A percentile compares a stretch with the other conserved stretches of the same genome.
These are phyloP conservation scores for Aspergillaceae sp. DNA, from an alignment of 2,329 filamentous ascomycete genomes.

Conservation along the genomic window DNA sequence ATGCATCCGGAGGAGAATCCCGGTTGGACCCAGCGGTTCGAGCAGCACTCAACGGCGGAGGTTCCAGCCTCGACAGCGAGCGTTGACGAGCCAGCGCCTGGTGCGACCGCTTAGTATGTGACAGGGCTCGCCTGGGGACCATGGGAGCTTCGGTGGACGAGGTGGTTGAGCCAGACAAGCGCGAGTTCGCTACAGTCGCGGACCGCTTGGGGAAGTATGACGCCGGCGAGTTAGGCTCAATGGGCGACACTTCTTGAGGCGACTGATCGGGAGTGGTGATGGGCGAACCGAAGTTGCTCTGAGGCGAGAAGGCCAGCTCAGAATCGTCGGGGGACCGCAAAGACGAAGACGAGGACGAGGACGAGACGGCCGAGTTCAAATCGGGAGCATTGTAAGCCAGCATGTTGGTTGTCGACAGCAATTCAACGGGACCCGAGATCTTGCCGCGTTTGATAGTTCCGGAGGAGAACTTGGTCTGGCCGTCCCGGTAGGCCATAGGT, in stretches of 20 bases:
- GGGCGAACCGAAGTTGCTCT: conserved; percentile 45
- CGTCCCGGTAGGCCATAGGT: conserved; percentile 37
- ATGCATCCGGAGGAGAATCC: conserved; percentile 24
- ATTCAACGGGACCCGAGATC: conserved; percentile 78
- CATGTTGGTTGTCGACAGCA: conserved; percentile 93
- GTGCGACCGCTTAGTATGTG: conserved; percentile 81
- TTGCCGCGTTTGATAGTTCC: conserved; percentile 40
- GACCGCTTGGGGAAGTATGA: conserved; percentile 62
- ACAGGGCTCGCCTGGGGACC: conserved; percentile 70
- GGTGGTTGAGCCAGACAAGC: conserved; percentile 35
- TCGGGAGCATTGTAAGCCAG: conserved; percentile 91
- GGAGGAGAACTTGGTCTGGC: conserved; percentile 36
- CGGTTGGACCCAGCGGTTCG: conserved; percentile 22
- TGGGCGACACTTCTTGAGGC: conserved; percentile 35
- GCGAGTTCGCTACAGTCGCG: conserved; percentile 53
- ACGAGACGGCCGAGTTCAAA: conserved; percentile 44
- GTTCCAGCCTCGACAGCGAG: conserved; percentile 48
- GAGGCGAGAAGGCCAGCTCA: conserved; percentile 40
- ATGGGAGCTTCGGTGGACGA: conserved; percentile 49
- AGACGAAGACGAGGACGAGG: conserved; percentile 47
- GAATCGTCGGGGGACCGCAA: conserved; percentile 62
- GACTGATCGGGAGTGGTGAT: conserved; percentile 40
- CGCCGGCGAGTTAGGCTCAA: conserved; percentile 41
- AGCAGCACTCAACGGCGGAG: conserved; percentile 32
- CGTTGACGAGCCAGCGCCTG: conserved; percentile 64